Evolutionary conservation across 768 basidiomycete genomes (phyloP), one percentile per base, ranked within the genome.

Genomic region (Tubosaeta brunneosetosa): DNA sequence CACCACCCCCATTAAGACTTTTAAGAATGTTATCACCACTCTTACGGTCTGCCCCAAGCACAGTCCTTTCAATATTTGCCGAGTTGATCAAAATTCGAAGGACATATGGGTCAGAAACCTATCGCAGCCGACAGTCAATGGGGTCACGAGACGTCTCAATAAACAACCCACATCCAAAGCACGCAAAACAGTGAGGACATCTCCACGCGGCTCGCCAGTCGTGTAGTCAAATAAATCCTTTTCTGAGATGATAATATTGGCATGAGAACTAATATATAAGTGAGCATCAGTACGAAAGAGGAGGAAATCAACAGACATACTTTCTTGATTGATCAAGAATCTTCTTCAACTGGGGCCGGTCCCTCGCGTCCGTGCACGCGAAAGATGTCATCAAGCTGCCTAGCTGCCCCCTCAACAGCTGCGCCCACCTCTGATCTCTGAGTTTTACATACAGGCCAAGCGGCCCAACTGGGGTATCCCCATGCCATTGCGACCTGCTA

Each of bases 151-250:
- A 33, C 5, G 17, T 9, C 44, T 17, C 44, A 31, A 26, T 9
- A 12, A 5, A 50, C 19, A 43, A 37, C 81, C 8, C 56, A 93
- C 95, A 26, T 88, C 83, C 8, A 97, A 77, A 16, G 86, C 86
- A 25, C 92, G 85, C 25, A 95, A 75, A 25, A 94, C 79, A 6
- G 94, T 97, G 3, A 82, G 72, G 47, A 85, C 77, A 19, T 77
- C 53, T 17, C 63, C 63, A 2, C 79, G 77, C 11, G 88, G 85
- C 62, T 95, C 92, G 26, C 93, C 93, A 1, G 59, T 53, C 34
- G 76, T 75, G 60, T 81, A 94, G 62, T 97, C 91, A 65, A 97
- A 97, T 37, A 89, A 58, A 61, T 94, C 92, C 36, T 77, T 83
- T 52, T 80, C 76, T 22, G 80, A 77, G 48, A 87, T 82, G 58